Conservation (phyloP, 2,329 filamentous ascomycete species). For the Didymella glomerata region DNA sequence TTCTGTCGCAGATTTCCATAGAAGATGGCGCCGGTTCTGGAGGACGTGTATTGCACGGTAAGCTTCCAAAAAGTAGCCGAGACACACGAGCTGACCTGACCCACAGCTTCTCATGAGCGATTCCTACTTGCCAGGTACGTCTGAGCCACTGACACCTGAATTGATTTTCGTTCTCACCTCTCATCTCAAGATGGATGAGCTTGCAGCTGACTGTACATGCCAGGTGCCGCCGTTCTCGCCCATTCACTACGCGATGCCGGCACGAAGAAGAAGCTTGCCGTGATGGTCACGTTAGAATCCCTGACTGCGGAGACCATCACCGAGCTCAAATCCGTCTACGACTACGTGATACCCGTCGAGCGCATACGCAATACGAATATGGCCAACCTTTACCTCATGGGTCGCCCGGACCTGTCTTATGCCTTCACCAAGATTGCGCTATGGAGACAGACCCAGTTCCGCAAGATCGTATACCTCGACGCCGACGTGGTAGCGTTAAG, state of each 20-base stretch:
- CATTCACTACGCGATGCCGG: constrained; percentile 93
- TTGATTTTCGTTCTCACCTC: not conserved
- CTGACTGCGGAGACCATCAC: constrained; percentile 78
- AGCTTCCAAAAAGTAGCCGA: constrained; percentile 37
- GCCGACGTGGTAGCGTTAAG: constrained; percentile 91
- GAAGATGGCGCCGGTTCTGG: constrained; percentile 51
- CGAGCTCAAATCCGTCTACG: constrained; percentile 84
- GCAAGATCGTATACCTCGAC: constrained; percentile 93
- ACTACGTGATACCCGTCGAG: constrained; percentile 86
- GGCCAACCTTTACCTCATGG: constrained; percentile 89
- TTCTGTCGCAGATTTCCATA: not conserved
- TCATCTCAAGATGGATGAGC: not conserved
- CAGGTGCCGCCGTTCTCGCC: constrained; percentile 90
- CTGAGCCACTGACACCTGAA: not conserved
- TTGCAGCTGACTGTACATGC: constrained; percentile 2
- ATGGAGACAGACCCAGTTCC: constrained; percentile 90
- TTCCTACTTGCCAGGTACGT: constrained; percentile 85
- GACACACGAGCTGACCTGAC: constrained; percentile 37
- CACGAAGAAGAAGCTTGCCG: constrained; percentile 83
- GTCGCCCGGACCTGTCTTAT: constrained; percentile 86
- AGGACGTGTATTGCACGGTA: constrained; percentile 74
- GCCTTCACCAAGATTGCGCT: constrained; percentile 97
- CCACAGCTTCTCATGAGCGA: constrained; percentile 88
- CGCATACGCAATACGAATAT: constrained; percentile 79
- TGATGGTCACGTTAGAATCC: constrained; percentile 81